phyloP scores from a whole-genome alignment of 176 grass and related monocot species.

The Oryza glumipatula region DNA sequence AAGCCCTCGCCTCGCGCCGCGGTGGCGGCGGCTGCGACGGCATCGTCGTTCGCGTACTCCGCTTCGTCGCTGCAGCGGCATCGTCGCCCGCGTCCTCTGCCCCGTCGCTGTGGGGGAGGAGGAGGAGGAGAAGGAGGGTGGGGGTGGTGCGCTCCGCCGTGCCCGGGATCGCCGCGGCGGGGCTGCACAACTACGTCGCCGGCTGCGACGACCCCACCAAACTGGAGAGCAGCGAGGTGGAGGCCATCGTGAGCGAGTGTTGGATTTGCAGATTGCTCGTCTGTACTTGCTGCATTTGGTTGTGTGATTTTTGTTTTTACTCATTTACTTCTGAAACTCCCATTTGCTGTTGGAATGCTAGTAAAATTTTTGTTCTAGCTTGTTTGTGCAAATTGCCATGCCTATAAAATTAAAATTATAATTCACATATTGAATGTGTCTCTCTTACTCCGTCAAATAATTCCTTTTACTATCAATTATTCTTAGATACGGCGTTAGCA shows the following conservation, averaged over 20 bases:
- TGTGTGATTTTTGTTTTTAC: too few relatives aligned
- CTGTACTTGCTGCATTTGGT: background rate
- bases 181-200: slow-evolving; percentile 81
- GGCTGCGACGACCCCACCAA: slow-evolving; percentile 67
- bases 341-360: background rate
- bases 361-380: background rate
- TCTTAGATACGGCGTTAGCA: slow-evolving; percentile 80
- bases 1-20: slow-evolving; percentile 2
- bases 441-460: slow-evolving; percentile 4
- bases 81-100: background rate
- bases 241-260: slow-evolving; percentile 59
- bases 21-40: background rate
- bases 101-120: background rate
- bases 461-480: background rate
- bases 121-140: background rate
- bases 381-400: background rate
- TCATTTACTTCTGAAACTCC: too few relatives aligned
- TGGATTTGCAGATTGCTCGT: background rate
- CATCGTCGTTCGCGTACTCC: too few relatives aligned
- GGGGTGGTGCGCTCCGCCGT: slow-evolving; percentile 25
- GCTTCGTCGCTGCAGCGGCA: background rate
- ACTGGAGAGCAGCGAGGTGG: slow-evolving; percentile 63
- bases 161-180: slow-evolving; percentile 75
- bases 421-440: background rate
- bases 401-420: background rate